phyloP scores from a whole-genome alignment of 176 grass and related monocot genomes.

The Zea mays region DNA sequence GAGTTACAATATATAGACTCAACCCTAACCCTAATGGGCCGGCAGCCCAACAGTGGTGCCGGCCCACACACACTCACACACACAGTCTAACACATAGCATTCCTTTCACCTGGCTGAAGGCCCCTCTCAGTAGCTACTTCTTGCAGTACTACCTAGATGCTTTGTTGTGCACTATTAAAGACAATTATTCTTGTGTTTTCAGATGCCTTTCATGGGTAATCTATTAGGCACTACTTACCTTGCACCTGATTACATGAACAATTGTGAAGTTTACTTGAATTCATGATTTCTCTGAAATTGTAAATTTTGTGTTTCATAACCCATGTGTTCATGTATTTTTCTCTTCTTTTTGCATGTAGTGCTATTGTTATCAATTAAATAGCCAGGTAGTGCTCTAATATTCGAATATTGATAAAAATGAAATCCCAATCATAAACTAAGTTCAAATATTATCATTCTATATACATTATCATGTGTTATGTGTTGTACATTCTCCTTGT shows the following conservation, averaged over 20 bases:
- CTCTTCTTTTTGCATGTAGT: not conserved
- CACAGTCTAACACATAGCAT: no score
- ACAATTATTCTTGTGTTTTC: not conserved
- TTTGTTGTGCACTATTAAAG: no score
- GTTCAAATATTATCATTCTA: not conserved
- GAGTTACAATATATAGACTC: no score
- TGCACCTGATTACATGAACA: not conserved
- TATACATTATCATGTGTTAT: conserved; percentile 12
- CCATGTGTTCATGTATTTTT: not conserved
- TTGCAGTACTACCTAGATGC: not conserved
- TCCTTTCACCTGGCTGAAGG: not conserved
- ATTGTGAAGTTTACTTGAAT: not conserved
- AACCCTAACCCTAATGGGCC: no score
- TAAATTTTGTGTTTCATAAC: not conserved
- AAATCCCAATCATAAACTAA: not conserved
- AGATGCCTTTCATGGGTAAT: conserved; percentile 13
- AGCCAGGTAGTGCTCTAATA: not conserved
- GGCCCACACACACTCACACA: no score
- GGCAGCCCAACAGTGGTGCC: no score
- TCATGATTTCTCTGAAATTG: not conserved
- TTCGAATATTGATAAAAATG: not conserved
- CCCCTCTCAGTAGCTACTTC: not conserved
- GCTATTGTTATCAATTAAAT: conserved; percentile 2
- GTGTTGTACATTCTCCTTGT: conserved; percentile 21
- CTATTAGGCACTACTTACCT: conserved; percentile 6